Evolutionary conservation across 2,329 filamentous ascomycete genomes (phyloP).

Genomic region (Bipolaris cookei): DNA sequence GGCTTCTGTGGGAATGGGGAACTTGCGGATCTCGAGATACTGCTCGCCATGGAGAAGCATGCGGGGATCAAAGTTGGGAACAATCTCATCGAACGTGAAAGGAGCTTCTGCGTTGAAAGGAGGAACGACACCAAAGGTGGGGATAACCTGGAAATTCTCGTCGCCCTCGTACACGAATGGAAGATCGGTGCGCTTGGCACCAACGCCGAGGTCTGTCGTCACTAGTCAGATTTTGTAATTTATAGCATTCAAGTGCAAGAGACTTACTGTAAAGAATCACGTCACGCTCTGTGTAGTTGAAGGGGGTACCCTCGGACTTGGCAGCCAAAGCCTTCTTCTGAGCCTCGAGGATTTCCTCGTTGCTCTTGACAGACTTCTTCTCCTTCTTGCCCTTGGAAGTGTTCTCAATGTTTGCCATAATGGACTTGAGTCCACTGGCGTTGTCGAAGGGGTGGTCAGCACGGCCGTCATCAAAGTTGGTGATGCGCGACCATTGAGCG

Average conservation of each 20-base stretch:
- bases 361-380: conserved; percentile 59
- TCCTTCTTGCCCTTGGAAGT: conserved; percentile 57
- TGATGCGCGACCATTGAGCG: conserved; percentile 69
- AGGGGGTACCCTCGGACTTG: conserved; percentile 75
- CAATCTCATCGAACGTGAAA: conserved; percentile 79
- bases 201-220: conserved; percentile 74
- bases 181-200: conserved; percentile 88
- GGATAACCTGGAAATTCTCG: conserved; percentile 91
- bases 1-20: conserved; percentile 84
- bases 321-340: conserved; percentile 78
- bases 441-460: conserved; percentile 84
- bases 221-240: conserved; percentile 25
- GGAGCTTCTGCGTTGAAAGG: conserved; percentile 83
- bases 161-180: conserved; percentile 87
- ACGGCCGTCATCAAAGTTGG: conserved; percentile 85
- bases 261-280: conserved; percentile 80
- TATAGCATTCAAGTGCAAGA: neutral
- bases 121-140: conserved; percentile 96
- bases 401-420: conserved; percentile 87
- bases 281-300: conserved; percentile 84
- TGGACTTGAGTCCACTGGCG: conserved; percentile 77
- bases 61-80: conserved; percentile 97
- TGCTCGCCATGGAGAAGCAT: conserved; percentile 99
- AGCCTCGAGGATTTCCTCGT: conserved; percentile 71
- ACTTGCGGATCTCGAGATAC: conserved; percentile 92